phyloP scores from a whole-genome alignment of 768 basidiomycete species.

The Kockovaella imperatae region DNA sequence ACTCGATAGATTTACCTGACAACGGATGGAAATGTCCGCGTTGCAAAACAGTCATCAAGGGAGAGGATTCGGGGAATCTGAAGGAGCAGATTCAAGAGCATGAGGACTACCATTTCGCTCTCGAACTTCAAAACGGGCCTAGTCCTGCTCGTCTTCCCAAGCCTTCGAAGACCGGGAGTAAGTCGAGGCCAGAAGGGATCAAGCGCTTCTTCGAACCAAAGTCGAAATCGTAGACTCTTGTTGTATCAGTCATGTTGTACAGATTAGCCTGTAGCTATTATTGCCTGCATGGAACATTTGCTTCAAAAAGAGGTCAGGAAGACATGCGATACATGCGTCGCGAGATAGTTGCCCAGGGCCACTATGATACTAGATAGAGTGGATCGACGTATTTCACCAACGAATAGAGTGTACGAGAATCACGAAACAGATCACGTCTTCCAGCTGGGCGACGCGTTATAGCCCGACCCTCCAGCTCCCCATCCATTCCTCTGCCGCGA shows the following conservation, averaged over 20 bases:
- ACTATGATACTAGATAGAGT: too few species aligned
- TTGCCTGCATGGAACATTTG: too few species aligned
- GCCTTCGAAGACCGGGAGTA: not conserved
- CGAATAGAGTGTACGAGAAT: not conserved
- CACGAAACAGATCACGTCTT: slow-evolving; percentile 10
- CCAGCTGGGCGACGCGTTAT: slow-evolving; percentile 33
- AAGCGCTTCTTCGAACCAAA: slow-evolving; percentile 41
- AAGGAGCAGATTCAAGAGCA: slow-evolving; percentile 55
- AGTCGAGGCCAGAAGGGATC: slow-evolving; percentile 34
- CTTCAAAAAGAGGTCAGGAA: too few species aligned
- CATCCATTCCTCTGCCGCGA: slow-evolving; percentile 34
- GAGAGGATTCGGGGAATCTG: slow-evolving; percentile 12
- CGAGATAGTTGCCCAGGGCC: too few species aligned
- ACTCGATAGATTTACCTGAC: slow-evolving; percentile 30
- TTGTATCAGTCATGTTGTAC: not conserved
- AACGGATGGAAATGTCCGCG: slow-evolving; percentile 40
- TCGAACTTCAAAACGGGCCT: slow-evolving; percentile 55
- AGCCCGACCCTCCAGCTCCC: slow-evolving; percentile 19
- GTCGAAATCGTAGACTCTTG: not conserved
- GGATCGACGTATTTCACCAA: not conserved
- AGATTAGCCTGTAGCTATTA: too few species aligned
- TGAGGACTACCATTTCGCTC: slow-evolving; percentile 80
- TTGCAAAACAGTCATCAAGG: slow-evolving; percentile 46
- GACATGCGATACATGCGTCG: too few species aligned
- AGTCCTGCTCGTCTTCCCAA: not conserved